Base-by-base conservation (phyloP, 2,329 filamentous ascomycete genomes). In the Aspergillus thermomutatus region DNA sequence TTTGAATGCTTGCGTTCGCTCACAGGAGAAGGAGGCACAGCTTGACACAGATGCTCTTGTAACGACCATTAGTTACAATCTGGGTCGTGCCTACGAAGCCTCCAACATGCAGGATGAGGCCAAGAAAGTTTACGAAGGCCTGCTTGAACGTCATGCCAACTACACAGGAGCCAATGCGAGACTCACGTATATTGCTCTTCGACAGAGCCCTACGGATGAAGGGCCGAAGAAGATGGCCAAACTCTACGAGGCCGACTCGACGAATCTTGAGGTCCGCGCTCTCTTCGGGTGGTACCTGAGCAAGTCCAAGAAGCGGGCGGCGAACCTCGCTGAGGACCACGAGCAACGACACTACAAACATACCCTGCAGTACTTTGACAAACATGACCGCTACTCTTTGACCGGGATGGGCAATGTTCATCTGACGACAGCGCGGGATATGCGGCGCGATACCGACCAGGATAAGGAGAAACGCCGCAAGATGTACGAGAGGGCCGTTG, bases 391-490 rank as follows among this genome's bases (percentile, higher is more conserved):
- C n/a, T 99, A 99, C 72, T 91, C 94, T 4, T 80, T 99, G 27
- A 92, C 95, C 26, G 93, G 91, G 14, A 97, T 99, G 93, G 94
- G 94, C 45, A 99, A 99, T 71, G 80, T 99, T n/a, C 88, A 93
- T 65, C 83, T 99, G 43, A 81, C 88, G 64, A 87, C 91, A 60
- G 94, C 94, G 9, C 87, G 94, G 65, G 95, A 99, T 73, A 97
- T 97, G 92, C 89, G 91, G 28, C 87, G 92, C 51, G 90, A 94
- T 60, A 90, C 90, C 0, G 94, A 97, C 8, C 82, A 87, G 58
- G 93, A 99, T 58, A 96, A 91, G 75, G 89, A 96, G 67, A 96
- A 95, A 78, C 87, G 92, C 53, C 89, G 88, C 56, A 90, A 89
- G 65, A 88, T 87, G 60, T 99, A 97, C 71, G 86, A 87, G 70